phyloP scores from a whole-genome alignment of 768 basidiomycete genomes.

The Suillus americanus region DNA sequence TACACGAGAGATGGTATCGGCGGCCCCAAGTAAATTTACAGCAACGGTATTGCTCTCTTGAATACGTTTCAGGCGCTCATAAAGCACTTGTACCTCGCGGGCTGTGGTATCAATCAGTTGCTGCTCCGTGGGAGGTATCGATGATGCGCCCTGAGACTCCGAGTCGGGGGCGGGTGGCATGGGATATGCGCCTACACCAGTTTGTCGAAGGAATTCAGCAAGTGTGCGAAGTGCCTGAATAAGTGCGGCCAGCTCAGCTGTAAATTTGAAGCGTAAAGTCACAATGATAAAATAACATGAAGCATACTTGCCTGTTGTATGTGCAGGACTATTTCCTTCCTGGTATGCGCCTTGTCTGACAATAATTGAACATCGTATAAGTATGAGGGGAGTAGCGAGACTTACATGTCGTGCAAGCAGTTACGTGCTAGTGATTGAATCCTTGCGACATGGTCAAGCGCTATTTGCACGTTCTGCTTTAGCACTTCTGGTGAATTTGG shows the following conservation, averaged over 20 bases:
- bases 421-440: slow-evolving; percentile 49
- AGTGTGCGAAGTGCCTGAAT: slow-evolving; percentile 49
- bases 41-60: slow-evolving; percentile 60
- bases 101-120: slow-evolving; percentile 44
- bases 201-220: slow-evolving; percentile 49
- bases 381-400: neutral
- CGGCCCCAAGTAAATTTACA: slow-evolving; percentile 38
- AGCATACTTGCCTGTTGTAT: slow-evolving; percentile 49
- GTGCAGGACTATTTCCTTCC: slow-evolving; percentile 48
- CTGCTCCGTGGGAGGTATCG: slow-evolving; percentile 41
- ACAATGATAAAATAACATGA: neutral
- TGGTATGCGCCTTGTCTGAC: slow-evolving; percentile 63
- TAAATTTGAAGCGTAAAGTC: neutral
- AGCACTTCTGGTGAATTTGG: slow-evolving; percentile 63
- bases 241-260: slow-evolving; percentile 52
- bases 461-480: slow-evolving; percentile 53
- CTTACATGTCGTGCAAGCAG: slow-evolving; percentile 56
- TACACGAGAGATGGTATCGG: slow-evolving; percentile 23
- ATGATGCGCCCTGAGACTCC: slow-evolving; percentile 12
- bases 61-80: slow-evolving; percentile 50
- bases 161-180: slow-evolving; percentile 35
- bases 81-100: slow-evolving; percentile 43
- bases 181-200: slow-evolving; percentile 69
- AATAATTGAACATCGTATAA: neutral
- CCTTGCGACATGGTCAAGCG: slow-evolving; percentile 47